These are phyloP conservation scores for Poa annua DNA, from an alignment of 176 grass and related monocot genomes.

Conservation along the genomic window DNA sequence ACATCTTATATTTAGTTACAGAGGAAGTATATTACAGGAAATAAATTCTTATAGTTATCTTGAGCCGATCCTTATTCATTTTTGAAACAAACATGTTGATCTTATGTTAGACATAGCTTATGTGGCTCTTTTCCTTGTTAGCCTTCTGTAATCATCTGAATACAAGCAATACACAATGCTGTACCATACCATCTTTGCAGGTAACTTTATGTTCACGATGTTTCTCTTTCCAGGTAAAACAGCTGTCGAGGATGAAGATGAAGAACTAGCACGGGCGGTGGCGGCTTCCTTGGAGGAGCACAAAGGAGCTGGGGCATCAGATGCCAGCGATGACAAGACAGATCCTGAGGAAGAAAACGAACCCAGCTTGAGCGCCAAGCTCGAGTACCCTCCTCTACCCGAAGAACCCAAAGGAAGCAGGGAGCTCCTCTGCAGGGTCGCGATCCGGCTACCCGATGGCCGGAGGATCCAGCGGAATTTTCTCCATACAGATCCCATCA, in stretches of 20 bases:
- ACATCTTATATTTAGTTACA: no score
- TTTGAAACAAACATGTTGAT: background rate
- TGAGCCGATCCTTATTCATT: background rate
- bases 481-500: constrained; percentile 65
- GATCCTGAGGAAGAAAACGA: constrained; percentile 42
- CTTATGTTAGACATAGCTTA: background rate
- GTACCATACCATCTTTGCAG: background rate
- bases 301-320: constrained; percentile 38
- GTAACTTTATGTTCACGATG: background rate
- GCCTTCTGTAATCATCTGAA: background rate
- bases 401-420: constrained; percentile 79
- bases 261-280: constrained; percentile 65
- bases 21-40: background rate
- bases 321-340: constrained; percentile 30
- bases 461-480: constrained; percentile 84
- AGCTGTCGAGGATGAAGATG: constrained; percentile 55
- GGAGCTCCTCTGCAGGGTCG: constrained; percentile 77
- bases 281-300: constrained; percentile 65
- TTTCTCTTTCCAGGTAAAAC: constrained; percentile 57
- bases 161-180: background rate
- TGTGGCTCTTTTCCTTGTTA: background rate
- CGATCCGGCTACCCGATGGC: constrained; percentile 74
- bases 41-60: background rate
- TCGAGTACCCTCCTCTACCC: constrained; percentile 70
- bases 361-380: constrained; percentile 52